A percentile compares a stretch with the other conserved stretches of the same genome.
Evolutionary conservation across 768 basidiomycete genomes (phyloP).

Genomic region (Mycena leptocephala): DNA sequence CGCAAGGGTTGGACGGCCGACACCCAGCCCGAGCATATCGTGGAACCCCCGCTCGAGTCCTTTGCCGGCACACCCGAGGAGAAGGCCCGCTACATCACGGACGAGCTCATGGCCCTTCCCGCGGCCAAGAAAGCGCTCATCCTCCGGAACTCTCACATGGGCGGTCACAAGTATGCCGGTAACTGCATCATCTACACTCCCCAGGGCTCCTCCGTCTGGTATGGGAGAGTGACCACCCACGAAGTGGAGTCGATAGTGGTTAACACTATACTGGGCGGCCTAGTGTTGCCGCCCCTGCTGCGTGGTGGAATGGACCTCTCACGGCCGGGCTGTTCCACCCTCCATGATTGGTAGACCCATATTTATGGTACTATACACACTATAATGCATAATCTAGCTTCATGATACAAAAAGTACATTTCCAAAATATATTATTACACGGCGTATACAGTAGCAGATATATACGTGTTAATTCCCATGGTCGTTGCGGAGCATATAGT

Average conservation of each 20-base stretch:
- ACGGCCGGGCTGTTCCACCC: constrained; percentile 74
- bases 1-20: constrained; percentile 82
- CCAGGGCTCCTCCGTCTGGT: constrained; percentile 90
- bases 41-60: constrained; percentile 75
- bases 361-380: background rate
- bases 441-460: constrained; percentile 15
- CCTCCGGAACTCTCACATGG: constrained; percentile 90
- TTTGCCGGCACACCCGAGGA: constrained; percentile 67
- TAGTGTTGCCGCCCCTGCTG: constrained; percentile 81
- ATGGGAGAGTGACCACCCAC: constrained; percentile 93
- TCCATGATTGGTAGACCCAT: constrained; percentile 78
- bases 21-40: constrained; percentile 75
- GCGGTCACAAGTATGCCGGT: constrained; percentile 94
- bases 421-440: constrained; percentile 14
- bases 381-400: constrained; percentile 21
- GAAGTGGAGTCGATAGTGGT: constrained; percentile 90
- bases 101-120: constrained; percentile 67
- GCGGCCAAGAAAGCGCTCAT: constrained; percentile 83
- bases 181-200: constrained; percentile 82
- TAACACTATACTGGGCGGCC: constrained; percentile 89
- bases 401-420: constrained; percentile 22
- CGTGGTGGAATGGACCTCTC: constrained; percentile 90
- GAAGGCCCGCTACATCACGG: constrained; percentile 69
- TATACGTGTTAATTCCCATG: constrained; percentile 20
- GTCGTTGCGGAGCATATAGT: constrained; percentile 23